Evolutionary conservation across 768 basidiomycete genomes (phyloP).

Genomic region (Inosperma sp.): DNA sequence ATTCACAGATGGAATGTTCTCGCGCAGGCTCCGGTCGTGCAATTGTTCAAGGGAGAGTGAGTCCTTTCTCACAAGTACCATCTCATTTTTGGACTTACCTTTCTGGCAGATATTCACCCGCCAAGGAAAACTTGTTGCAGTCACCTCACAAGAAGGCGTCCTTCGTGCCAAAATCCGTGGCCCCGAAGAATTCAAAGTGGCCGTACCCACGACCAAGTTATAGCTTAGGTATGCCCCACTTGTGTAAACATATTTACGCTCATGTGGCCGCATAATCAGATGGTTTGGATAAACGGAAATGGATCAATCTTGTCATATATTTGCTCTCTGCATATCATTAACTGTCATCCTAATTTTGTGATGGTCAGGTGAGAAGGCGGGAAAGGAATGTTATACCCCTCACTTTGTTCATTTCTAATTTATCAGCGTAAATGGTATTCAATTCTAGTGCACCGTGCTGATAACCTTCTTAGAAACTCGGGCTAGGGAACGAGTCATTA

Average conservation of each 20-base stretch:
- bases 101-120: slow-evolving; percentile 60
- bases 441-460: too few species aligned
- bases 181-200: slow-evolving; percentile 25
- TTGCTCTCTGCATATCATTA: background rate
- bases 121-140: slow-evolving; percentile 62
- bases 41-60: slow-evolving; percentile 65
- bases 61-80: slow-evolving; percentile 16
- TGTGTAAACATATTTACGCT: too few species aligned
- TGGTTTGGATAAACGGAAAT: too few species aligned
- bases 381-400: too few species aligned
- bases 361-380: background rate
- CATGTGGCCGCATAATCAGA: too few species aligned
- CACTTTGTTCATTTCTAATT: too few species aligned
- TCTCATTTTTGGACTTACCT: background rate
- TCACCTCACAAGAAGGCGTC: slow-evolving; percentile 77
- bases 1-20: slow-evolving; percentile 57
- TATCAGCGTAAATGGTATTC: too few species aligned
- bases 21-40: slow-evolving; percentile 62
- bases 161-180: slow-evolving; percentile 54
- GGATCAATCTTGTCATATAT: background rate
- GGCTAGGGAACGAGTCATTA: too few species aligned
- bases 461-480: too few species aligned
- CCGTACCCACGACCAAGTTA: slow-evolving; percentile 12
- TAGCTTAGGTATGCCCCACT: too few species aligned
- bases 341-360: background rate